Evolutionary conservation across 1,284 basidiomycete genomes (phyloP), one percentile per base, ranked within the genome.

Genomic region (Schizophyllum commune): DNA sequence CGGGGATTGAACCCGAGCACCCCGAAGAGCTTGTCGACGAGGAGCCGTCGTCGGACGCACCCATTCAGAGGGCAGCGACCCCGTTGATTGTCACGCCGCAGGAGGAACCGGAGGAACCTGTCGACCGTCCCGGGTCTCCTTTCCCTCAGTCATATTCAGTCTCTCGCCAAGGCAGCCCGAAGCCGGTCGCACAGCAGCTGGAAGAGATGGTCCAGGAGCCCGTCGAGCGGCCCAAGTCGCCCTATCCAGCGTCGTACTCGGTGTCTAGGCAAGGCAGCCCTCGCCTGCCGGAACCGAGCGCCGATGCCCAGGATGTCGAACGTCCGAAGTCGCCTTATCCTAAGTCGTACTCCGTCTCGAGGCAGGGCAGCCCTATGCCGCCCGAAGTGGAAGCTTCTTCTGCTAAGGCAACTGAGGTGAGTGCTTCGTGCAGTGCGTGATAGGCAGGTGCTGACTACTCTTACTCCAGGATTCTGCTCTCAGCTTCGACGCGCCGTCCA

Each of bases 221-320:
- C 6, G 58, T 66, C n/a, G 70, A 75, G 34, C 66, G 66, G 11
- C 70, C 71, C 1, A 71, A 69, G 61, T 73, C 71, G 15, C 72
- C 73, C 21, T 75, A 74, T 72, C 74, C 74, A 39, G 72, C 71
- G 0, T 76, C 75, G 32, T 76, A 77, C 63, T 71, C 70, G 55
- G 73, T 73, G 32, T 72, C 71, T 1, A 68, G 65, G 4, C 75
- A 76, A 64, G 76, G 76, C n/a, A 47, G 39, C 39, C 39, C 39
- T 47, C 39, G 39, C 9, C 39, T 8, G 9, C 39, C 39, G 9
- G 39, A 47, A 9, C 9, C 17, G 2, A 8, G 2, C 4, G 39
- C 39, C 13, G 39, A 17, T 17, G 39, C 9, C 13, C 39, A 58
- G 56, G 32, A 34, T n/a, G 58, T 67, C n/a, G 70, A 75, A 32